phyloP scores from a whole-genome alignment of 176 grass and related monocot genomes.

The Otatea glauca region DNA sequence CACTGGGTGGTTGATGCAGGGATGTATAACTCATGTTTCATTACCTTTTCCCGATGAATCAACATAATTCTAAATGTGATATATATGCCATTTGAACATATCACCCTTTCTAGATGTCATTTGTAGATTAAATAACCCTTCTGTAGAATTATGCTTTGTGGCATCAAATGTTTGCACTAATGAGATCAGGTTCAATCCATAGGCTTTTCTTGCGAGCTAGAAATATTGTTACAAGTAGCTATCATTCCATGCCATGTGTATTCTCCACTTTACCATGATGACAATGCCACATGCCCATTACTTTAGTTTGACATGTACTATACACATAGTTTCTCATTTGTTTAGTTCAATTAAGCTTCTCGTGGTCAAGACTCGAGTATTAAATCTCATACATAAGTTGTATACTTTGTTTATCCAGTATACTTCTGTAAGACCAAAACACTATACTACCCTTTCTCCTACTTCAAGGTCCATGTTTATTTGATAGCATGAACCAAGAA shows the following conservation, averaged over 20 bases:
- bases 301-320: slow-evolving; percentile 1
- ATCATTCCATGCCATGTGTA: background rate
- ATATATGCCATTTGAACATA: background rate
- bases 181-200: background rate
- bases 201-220: background rate
- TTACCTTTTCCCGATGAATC: background rate
- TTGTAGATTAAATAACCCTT: background rate
- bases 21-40: background rate
- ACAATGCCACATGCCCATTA: background rate
- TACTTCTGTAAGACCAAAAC: background rate
- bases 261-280: slow-evolving; percentile 24
- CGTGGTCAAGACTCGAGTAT: background rate
- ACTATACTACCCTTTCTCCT: background rate
- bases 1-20: slow-evolving; percentile 3
- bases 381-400: slow-evolving; percentile 1
- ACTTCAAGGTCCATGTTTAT: background rate
- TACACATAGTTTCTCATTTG: background rate
- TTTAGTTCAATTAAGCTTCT: slow-evolving; percentile 16
- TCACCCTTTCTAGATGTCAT: background rate
- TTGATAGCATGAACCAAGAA: background rate
- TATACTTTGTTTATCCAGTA: background rate
- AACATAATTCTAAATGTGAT: slow-evolving; percentile 1
- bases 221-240: background rate
- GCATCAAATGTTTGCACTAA: background rate
- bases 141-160: background rate